These are phyloP conservation scores for Saccharomyces hybrid DNA, from an alignment of 1,139 yeast species.

Conservation along the genomic window DNA sequence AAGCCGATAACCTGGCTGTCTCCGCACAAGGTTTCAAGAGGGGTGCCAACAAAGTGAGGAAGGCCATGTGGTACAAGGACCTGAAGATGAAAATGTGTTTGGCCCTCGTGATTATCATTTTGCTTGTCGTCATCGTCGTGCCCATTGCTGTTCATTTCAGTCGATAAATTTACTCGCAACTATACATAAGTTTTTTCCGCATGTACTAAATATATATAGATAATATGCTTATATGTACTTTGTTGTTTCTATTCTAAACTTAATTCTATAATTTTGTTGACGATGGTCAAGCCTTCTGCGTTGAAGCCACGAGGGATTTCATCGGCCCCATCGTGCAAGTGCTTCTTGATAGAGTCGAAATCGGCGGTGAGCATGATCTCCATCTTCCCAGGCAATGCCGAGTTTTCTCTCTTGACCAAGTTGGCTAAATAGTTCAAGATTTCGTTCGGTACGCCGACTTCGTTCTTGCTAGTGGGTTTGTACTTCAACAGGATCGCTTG, in stretches of 20 bases:
- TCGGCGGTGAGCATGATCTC: neutral
- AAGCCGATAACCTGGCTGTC: too few relatives aligned
- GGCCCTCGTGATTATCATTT: too few relatives aligned
- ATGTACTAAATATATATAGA: neutral
- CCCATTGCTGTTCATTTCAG: too few relatives aligned
- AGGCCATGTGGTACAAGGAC: too few relatives aligned
- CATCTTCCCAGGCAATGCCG: neutral
- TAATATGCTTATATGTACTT: neutral
- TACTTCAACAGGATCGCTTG: slow-evolving; percentile 86
- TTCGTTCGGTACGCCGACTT: slow-evolving; percentile 78
- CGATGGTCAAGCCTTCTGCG: neutral
- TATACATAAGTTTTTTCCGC: neutral
- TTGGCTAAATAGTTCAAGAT: slow-evolving; percentile 71
- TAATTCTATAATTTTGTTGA: neutral
- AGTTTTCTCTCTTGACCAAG: slow-evolving; percentile 1
- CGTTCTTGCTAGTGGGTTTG: slow-evolving; percentile 76
- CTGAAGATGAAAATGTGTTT: too few relatives aligned
- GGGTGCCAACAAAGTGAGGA: too few relatives aligned
- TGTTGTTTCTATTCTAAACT: neutral
- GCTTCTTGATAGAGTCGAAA: neutral
- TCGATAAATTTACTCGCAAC: too few relatives aligned
- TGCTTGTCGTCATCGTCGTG: too few relatives aligned
- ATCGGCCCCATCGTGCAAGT: neutral
- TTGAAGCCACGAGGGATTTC: neutral
- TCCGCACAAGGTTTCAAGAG: too few relatives aligned